Conservation (phyloP, 2,329 filamentous ascomycete genomes). For the Exophiala sp. region DNA sequence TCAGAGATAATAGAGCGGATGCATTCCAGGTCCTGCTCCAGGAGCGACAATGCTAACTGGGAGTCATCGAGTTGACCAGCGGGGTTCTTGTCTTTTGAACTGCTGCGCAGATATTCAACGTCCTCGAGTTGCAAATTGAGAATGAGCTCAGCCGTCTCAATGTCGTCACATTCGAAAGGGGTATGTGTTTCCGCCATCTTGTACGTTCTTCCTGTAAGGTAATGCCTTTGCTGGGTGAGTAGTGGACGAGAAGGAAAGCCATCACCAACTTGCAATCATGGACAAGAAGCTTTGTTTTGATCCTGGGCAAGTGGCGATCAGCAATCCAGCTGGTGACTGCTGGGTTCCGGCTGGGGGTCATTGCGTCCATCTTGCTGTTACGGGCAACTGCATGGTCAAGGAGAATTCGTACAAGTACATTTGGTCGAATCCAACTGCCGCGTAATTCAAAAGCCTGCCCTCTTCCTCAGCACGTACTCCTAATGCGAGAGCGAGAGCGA, state of each 20-base stretch:
- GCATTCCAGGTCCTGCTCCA: conserved; percentile 21
- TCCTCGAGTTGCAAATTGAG: conserved; percentile 27
- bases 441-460: too few species aligned
- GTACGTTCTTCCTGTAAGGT: not conserved
- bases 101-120: conserved; percentile 18
- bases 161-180: conserved; percentile 1
- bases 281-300: too few species aligned
- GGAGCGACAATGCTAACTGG: conserved; percentile 16
- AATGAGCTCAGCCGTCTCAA: conserved; percentile 22
- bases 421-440: too few species aligned
- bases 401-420: too few species aligned
- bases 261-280: too few species aligned
- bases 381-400: too few species aligned
- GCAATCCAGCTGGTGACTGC: too few species aligned
- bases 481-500: too few species aligned
- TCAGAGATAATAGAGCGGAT: conserved; percentile 10
- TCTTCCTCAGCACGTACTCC: too few species aligned
- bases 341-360: too few species aligned
- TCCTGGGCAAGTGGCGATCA: too few species aligned
- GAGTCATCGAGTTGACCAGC: conserved; percentile 14
- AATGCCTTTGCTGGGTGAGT: not conserved
- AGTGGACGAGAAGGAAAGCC: not conserved
- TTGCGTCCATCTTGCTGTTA: too few species aligned
- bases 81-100: conserved; percentile 18
- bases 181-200: not conserved